Evolutionary conservation across 2,329 filamentous ascomycete genomes (phyloP).

Genomic region (Epichloe sibirici): DNA sequence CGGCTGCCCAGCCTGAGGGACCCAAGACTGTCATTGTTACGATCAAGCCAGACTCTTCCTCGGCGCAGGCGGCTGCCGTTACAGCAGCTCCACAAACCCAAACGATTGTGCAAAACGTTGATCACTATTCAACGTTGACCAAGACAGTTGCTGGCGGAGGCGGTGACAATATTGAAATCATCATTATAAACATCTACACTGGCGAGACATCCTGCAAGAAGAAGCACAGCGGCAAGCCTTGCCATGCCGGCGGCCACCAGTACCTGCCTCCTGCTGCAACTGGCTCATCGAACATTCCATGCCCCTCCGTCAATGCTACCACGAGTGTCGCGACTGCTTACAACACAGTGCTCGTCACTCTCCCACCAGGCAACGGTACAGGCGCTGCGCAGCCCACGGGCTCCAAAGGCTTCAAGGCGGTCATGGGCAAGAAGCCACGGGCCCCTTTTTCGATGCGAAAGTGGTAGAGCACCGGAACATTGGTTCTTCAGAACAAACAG

Average conservation of each 20-base stretch:
- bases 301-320: constrained; percentile 12
- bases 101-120: constrained; percentile 7
- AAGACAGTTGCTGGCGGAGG: constrained; percentile 12
- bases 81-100: constrained; percentile 12
- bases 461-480: neutral
- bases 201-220: constrained; percentile 18
- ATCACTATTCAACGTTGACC: constrained; percentile 13
- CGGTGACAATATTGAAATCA: constrained; percentile 19
- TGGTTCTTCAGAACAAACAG: neutral
- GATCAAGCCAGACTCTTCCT: constrained; percentile 5
- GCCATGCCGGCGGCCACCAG: constrained; percentile 4
- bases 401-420: neutral
- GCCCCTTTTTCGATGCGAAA: neutral
- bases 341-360: constrained; percentile 24
- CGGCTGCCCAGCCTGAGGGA: neutral
- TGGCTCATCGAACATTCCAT: constrained; percentile 11
- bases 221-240: constrained; percentile 17
- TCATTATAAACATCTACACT: constrained; percentile 19
- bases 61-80: constrained; percentile 10
- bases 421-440: constrained; percentile 1
- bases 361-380: constrained; percentile 6
- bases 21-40: constrained; percentile 11
- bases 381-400: neutral
- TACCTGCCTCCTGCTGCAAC: constrained; percentile 1
- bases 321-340: constrained; percentile 23